Conservation (phyloP, 805 yeast genomes). For the Kregervanrija delftensis region DNA sequence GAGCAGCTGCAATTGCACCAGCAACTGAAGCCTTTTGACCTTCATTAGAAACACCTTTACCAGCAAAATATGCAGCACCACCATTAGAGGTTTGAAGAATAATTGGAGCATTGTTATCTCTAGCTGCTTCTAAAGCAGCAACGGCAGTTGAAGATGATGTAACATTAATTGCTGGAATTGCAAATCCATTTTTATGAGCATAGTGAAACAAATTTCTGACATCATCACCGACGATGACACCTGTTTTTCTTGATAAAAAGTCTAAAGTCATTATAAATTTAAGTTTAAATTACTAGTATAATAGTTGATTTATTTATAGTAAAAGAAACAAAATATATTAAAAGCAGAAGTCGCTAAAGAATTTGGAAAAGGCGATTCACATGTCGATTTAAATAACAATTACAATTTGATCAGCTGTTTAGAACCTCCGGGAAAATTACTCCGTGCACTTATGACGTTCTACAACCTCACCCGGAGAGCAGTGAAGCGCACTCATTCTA, state of each 20-base stretch:
- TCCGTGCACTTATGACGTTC: too few relatives aligned
- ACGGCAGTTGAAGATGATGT: conserved; percentile 96
- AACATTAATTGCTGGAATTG: conserved; percentile 97
- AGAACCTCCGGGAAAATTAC: too few relatives aligned
- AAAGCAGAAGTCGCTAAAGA: too few relatives aligned
- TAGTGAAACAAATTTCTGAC: conserved; percentile 81
- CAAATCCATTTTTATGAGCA: conserved; percentile 89
- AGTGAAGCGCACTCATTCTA: too few relatives aligned
- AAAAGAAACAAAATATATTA: too few relatives aligned
- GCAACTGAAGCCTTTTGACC: conserved; percentile 92
- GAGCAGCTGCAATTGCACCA: conserved; percentile 96
- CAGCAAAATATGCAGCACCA: conserved; percentile 99
- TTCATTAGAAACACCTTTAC: conserved; percentile 94
- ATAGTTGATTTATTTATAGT: too few relatives aligned
- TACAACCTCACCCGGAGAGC: too few relatives aligned
- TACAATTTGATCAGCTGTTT: too few relatives aligned
- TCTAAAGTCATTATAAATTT: conserved; percentile 34
- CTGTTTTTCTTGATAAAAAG: conserved; percentile 83
- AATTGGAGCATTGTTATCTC: conserved; percentile 91
- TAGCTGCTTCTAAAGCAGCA: conserved; percentile 96
- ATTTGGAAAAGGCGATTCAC: too few relatives aligned
- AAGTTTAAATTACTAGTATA: too few relatives aligned
- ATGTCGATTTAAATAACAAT: too few relatives aligned
- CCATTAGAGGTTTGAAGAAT: conserved; percentile 96
- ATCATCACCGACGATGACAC: conserved; percentile 99